Percentiles rank a stretch among this genome's conserved stretches.
phyloP scores from a whole-genome alignment of 331 rosid genomes.

The Dryas integrifolia region DNA sequence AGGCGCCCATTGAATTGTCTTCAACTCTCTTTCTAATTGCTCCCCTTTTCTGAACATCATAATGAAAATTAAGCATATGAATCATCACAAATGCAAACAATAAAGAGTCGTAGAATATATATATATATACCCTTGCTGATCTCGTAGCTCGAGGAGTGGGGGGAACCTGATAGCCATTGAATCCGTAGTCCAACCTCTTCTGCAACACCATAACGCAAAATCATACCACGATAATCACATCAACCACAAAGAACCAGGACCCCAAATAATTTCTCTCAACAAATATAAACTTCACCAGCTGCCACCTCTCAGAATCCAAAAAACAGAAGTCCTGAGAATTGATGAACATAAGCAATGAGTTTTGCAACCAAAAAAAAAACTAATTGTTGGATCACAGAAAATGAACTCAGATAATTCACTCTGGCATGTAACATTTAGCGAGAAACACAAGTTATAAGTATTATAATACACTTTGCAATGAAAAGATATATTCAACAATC shows the following conservation, averaged over 20 bases:
- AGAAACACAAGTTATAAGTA: too few relatives aligned
- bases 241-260: conserved; percentile 26
- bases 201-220: conserved; percentile 77
- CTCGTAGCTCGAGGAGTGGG: conserved; percentile 58
- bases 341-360: conserved; percentile 19
- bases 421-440: not conserved
- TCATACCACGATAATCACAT: conserved; percentile 50
- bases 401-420: not conserved
- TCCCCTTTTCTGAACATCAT: conserved; percentile 49
- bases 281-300: conserved; percentile 25
- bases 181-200: conserved; percentile 74
- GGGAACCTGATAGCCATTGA: conserved; percentile 71
- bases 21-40: conserved; percentile 43
- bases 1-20: conserved; percentile 60
- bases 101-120: conserved; percentile 19
- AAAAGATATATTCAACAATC: not conserved
- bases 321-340: conserved; percentile 39
- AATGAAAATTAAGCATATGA: conserved; percentile 15
- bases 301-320: conserved; percentile 21
- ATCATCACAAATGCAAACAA: conserved; percentile 4
- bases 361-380: not conserved
- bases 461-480: not conserved
- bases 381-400: not conserved
- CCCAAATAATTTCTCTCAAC: conserved; percentile 11
- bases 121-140: conserved; percentile 59